Base-by-base conservation (phyloP, 2,329 filamentous ascomycete species). In the Cadophora sp. region DNA sequence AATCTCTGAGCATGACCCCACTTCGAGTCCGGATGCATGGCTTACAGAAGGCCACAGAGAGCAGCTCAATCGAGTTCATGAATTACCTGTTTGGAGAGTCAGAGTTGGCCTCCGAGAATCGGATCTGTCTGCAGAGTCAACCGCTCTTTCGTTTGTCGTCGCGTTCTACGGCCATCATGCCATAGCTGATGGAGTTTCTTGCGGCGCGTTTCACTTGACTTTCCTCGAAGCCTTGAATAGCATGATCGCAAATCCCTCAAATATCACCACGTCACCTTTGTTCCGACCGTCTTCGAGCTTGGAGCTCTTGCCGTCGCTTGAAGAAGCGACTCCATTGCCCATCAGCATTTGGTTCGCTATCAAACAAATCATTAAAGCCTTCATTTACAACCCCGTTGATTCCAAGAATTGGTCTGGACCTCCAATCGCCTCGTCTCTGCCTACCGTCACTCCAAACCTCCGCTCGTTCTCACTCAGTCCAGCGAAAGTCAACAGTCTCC, bases 121-220 rank as follows among this genome's bases (percentile, higher is more conserved):
- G 22, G 34, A 37, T 27, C 34, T 64, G 12, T 26, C 48, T 1
- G 14, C 31, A 6, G 1, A 22, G 8, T 64, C 59, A 11, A 14
- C 37, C 24, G 53, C n/a, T 7, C 31, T 68, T 7, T 37, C 31
- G 1, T 74, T 74, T 24, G 31, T 64, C 3, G 19, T 87, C 19
- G 72, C 82, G 9, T 85, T 88, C 72, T 79, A 80, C 19, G 84
- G 78, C 46, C 86, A 89, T 68, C 87, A 89, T 69, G 79, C 81
- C 0, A 79, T 88, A 19, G 80, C 81, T 26, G 87, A 89, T 69
- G 87, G 87, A 0, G 78, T 81, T 14, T 82, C 82, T 68, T 83
- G 81, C 0, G 78, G 77, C n/a, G 73, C 80, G 1, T 87, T 89
- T 71, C 86, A 89, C 68, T 75, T 79, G 50, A 77, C 79, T 1